Evolutionary conservation across 2,329 filamentous ascomycete species (phyloP), one percentile per base, ranked within the genome.

Genomic region (Fusarium mundagurra): DNA sequence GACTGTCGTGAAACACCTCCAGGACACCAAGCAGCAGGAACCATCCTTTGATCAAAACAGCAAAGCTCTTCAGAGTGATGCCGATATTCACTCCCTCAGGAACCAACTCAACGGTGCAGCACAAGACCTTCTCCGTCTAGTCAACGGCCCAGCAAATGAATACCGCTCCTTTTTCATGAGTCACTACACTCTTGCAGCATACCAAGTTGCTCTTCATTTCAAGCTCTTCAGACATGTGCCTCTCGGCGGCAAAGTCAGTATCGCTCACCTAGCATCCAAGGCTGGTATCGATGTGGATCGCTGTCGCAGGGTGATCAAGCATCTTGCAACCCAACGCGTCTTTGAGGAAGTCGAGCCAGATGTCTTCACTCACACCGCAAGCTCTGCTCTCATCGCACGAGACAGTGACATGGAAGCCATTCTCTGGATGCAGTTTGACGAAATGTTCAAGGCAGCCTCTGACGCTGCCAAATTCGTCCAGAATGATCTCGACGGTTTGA

Each of bases 111-210:
- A 63, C 10, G 39, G 47, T 3, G 51, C 51, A 3, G 41, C 51
- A 2, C 22, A 31, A 8, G 41, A 24, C 9, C 61, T 63, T 0
- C 10, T 59, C 1, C 61, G 39, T 18, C 51, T 59, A 0, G 27
- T 63, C 6, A 63, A 63, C 14, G 60, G 60, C 11, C 60, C 60
- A 27, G 39, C 34, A 9, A 63, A 63, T 45, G 50, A 63, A 31
- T 59, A 31, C 24, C 51, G 60, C 18, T 45, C 38, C 4, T 36
- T 63, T 4, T 44, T 38, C 8, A 59, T 63, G 31, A 18, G 17
- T 2, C 51, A 38, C 18, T 59, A 45, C 24, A 57, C 53, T 4
- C 38, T 63, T 20, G 60, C 51, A 31, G 60, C 60, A 12, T 59
- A 59, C 2, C 60, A 63, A 18, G 33, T 44, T 18, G 51, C 51